A percentile compares a stretch with the other conserved stretches of the same genome.
phyloP scores from a whole-genome alignment of 805 yeast species.

The Starmera caribaea region DNA sequence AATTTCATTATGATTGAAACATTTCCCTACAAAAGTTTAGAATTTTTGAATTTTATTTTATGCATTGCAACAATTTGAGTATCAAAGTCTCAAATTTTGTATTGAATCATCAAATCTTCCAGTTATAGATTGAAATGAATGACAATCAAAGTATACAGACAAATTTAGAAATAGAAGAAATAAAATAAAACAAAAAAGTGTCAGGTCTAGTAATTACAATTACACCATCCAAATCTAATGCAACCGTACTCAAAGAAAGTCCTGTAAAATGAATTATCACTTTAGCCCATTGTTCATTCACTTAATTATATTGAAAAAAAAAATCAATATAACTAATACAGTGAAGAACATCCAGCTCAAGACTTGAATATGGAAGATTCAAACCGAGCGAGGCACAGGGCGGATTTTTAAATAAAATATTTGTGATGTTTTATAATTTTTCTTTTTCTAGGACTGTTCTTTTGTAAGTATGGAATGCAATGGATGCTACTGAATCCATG shows the following conservation, averaged over 20 bases:
- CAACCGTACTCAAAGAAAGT: conserved; percentile 54
- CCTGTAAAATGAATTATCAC: conserved; percentile 15
- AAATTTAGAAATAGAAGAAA: too few relatives aligned
- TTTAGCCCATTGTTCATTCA: conserved; percentile 37
- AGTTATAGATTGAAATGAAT: too few relatives aligned
- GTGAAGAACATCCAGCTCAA: conserved; percentile 50
- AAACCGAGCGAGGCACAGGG: conserved; percentile 64
- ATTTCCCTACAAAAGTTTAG: background rate
- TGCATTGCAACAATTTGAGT: too few relatives aligned
- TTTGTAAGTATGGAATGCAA: too few relatives aligned
- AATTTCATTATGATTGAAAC: conserved; percentile 17
- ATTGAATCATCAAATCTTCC: too few relatives aligned
- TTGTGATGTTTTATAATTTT: background rate
- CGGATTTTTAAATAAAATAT: conserved; percentile 13
- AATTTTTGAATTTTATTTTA: too few relatives aligned
- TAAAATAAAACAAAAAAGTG: conserved; percentile 2
- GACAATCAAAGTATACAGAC: too few relatives aligned
- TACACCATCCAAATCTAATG: conserved; percentile 22
- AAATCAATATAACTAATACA: background rate
- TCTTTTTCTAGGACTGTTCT: too few relatives aligned
- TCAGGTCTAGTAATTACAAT: conserved; percentile 20
- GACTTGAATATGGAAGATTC: conserved; percentile 24
- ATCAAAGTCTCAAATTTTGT: too few relatives aligned
- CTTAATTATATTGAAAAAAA: background rate
- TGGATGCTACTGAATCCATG: too few relatives aligned